These are phyloP conservation scores for Trebouxia sp. DNA, from an alignment of 139 green algal species.

Conservation along the genomic window DNA sequence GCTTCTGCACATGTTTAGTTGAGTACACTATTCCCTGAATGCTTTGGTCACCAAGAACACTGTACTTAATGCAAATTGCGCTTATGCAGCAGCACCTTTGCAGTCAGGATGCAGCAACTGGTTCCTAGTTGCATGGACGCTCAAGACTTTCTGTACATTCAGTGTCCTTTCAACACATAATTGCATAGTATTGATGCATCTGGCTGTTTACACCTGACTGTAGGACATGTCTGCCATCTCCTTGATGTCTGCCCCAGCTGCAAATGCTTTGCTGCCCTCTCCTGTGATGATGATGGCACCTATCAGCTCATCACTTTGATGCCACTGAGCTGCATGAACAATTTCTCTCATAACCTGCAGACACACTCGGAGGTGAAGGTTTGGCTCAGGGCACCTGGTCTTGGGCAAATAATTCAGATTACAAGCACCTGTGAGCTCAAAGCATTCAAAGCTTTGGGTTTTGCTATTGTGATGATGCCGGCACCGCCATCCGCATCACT, in stretches of 20 bases:
- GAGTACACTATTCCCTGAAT: no score
- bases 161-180: no score
- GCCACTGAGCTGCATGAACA: constrained; percentile 32
- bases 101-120: no score
- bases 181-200: no score
- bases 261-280: constrained; percentile 67
- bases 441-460: constrained; percentile 60
- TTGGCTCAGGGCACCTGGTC: no score
- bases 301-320: constrained; percentile 41
- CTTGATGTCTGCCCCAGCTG: constrained; percentile 77
- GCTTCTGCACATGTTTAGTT: no score
- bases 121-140: no score
- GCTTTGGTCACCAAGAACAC: no score
- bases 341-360: constrained; percentile 55
- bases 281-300: constrained; percentile 70
- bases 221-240: constrained; percentile 63
- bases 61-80: no score
- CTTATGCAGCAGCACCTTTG: no score
- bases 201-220: constrained; percentile 23
- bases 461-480: constrained; percentile 49
- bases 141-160: neutral
- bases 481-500: constrained; percentile 4
- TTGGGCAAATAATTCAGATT: no score
- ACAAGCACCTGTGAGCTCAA: constrained; percentile 45
- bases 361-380: neutral